These are phyloP conservation scores for Plenodomus lindquistii DNA, from an alignment of 2,329 filamentous ascomycete genomes.

Conservation along the genomic window DNA sequence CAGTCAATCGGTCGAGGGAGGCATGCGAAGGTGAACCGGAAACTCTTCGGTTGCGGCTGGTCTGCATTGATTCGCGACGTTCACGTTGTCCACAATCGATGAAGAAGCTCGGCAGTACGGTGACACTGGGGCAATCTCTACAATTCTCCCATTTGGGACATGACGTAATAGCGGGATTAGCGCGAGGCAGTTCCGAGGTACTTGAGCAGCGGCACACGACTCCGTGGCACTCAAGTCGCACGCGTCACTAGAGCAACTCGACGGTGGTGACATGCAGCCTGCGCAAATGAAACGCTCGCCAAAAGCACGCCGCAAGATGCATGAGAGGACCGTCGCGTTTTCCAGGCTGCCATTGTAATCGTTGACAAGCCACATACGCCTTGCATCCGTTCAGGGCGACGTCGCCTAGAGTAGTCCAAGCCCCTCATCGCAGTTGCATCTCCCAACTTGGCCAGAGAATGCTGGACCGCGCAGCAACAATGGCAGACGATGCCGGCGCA, in stretches of 20 bases:
- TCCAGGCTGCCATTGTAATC: slow-evolving; percentile 3
- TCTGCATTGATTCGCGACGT: no score
- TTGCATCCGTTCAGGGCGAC: slow-evolving; percentile 4
- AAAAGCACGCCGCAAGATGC: slow-evolving; percentile 3
- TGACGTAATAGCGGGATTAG: slow-evolving; percentile 19
- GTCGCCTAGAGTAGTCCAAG: slow-evolving; percentile 30
- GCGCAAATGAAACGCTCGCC: neutral
- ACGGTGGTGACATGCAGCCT: slow-evolving; percentile 10
- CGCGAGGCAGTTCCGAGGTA: slow-evolving; percentile 7
- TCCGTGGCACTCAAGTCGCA: slow-evolving; percentile 6
- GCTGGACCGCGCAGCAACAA: slow-evolving; percentile 42
- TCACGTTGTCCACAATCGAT: no score
- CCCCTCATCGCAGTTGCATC: slow-evolving; percentile 30
- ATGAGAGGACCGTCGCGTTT: slow-evolving; percentile 4
- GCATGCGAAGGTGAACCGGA: no score
- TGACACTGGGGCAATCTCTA: slow-evolving; percentile 9
- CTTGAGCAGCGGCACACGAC: slow-evolving; percentile 11
- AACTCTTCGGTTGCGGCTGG: no score
- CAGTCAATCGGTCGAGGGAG: no score
- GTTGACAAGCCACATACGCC: neutral
- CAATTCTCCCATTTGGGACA: slow-evolving; percentile 13
- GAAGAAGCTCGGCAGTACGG: no score
- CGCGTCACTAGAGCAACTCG: slow-evolving; percentile 11
- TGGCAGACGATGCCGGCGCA: slow-evolving; percentile 33
- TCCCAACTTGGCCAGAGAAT: slow-evolving; percentile 39